Evolutionary conservation across 1,284 basidiomycete species (phyloP).

Genomic region (Boletus smithii): DNA sequence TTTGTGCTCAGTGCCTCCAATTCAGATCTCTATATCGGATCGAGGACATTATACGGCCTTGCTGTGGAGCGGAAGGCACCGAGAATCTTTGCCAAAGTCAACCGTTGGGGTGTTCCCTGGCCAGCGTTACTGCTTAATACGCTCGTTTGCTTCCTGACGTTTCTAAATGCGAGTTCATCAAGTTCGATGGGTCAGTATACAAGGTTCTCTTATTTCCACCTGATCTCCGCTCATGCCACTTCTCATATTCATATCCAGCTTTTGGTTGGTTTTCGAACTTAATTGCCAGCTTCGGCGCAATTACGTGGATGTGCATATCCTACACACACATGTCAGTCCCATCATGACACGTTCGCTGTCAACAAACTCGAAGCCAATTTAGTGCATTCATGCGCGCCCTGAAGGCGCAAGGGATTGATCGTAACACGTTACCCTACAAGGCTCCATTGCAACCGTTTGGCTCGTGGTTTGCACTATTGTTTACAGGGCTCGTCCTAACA

Average conservation of each 20-base stretch:
- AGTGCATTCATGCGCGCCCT: slow-evolving; percentile 25
- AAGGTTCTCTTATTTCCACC: slow-evolving; percentile 23
- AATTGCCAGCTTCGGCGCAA: slow-evolving; percentile 23
- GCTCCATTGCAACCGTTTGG: slow-evolving; percentile 39
- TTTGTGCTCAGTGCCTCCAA: slow-evolving; percentile 59
- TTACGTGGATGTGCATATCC: slow-evolving; percentile 30
- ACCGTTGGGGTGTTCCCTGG: slow-evolving; percentile 16
- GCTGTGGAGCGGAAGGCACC: slow-evolving; percentile 58
- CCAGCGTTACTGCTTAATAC: slow-evolving; percentile 5
- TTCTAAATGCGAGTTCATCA: slow-evolving; percentile 5
- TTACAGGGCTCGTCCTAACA: slow-evolving; percentile 8
- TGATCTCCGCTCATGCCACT: slow-evolving; percentile 19
- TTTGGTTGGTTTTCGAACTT: slow-evolving; percentile 20
- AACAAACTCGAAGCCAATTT: slow-evolving; percentile 2
- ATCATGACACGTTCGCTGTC: slow-evolving; percentile 10
- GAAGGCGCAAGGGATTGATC: slow-evolving; percentile 44
- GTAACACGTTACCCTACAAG: slow-evolving; percentile 43
- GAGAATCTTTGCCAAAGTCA: slow-evolving; percentile 39
- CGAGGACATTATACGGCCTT: slow-evolving; percentile 54
- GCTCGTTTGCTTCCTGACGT: slow-evolving; percentile 14
- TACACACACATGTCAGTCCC: slow-evolving; percentile 14
- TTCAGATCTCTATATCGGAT: slow-evolving; percentile 52
- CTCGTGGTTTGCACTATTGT: slow-evolving; percentile 32
- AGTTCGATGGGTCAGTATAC: slow-evolving; percentile 8
- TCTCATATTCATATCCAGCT: slow-evolving; percentile 3